A percentile compares a stretch with the other conserved stretches of the same genome.
These are phyloP conservation scores for Yamadazyma phyllophila DNA, from an alignment of 805 yeast genomes.

Conservation along the genomic window DNA sequence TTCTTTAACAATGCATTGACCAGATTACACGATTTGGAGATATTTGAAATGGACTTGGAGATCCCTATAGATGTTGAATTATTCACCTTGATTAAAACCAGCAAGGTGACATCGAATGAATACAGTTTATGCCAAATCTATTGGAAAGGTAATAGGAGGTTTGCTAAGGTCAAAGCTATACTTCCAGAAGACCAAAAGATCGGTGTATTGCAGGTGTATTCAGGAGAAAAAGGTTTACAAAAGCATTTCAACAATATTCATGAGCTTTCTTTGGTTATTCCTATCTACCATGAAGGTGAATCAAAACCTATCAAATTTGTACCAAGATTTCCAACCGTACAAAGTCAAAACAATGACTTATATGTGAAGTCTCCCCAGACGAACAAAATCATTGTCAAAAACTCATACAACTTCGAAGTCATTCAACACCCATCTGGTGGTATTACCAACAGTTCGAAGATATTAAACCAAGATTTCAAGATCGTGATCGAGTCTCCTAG, in stretches of 20 bases:
- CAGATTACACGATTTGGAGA: conserved; percentile 68
- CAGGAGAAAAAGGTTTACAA: conserved; percentile 62
- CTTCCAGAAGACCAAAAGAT: conserved; percentile 66
- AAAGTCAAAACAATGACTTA: conserved; percentile 66
- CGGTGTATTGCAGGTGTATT: conserved; percentile 75
- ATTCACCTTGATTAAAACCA: conserved; percentile 55
- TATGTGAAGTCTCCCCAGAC: conserved; percentile 87
- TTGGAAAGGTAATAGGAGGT: conserved; percentile 61
- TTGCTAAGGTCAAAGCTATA: conserved; percentile 75
- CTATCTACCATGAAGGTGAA: conserved; percentile 69
- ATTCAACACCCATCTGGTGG: conserved; percentile 60
- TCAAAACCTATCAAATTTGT: conserved; percentile 66
- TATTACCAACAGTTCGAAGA: conserved; percentile 34
- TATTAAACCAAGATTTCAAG: conserved; percentile 46
- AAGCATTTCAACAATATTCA: conserved; percentile 56
- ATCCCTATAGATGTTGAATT: conserved; percentile 72
- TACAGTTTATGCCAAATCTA: conserved; percentile 74
- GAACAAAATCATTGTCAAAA: conserved; percentile 52
- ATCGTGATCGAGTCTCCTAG: conserved; percentile 81
- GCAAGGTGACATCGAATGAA: conserved; percentile 46
- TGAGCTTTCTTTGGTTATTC: conserved; percentile 71
- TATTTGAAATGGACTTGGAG: conserved; percentile 72
- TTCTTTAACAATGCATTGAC: conserved; percentile 78
- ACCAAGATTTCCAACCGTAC: conserved; percentile 68
- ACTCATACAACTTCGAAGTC: conserved; percentile 63